Evolutionary conservation across 1,284 basidiomycete genomes (phyloP).

Genomic region (Singerocomus rubriflavus): DNA sequence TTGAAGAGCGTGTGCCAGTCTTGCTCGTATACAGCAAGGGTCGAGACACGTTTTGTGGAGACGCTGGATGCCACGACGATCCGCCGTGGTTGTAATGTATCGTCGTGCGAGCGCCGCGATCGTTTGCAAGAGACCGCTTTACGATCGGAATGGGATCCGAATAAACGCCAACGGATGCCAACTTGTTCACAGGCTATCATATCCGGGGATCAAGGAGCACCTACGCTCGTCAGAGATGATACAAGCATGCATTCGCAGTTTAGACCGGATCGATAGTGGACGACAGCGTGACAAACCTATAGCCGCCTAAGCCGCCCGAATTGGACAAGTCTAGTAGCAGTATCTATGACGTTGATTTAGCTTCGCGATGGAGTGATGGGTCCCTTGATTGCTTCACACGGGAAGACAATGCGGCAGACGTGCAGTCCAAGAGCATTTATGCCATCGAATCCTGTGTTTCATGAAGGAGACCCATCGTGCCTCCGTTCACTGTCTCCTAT

Average conservation of each 20-base stretch:
- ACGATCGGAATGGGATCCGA: slow-evolving; percentile 10
- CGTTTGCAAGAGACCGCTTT: slow-evolving; percentile 6
- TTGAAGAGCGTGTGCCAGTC: slow-evolving; percentile 5
- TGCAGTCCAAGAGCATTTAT: slow-evolving; percentile 15
- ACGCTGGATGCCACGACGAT: slow-evolving; percentile 21
- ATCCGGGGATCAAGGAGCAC: not conserved
- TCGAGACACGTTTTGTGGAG: slow-evolving; percentile 26
- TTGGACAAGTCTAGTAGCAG: slow-evolving; percentile 1
- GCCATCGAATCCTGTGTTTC: slow-evolving; percentile 20
- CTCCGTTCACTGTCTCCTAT: slow-evolving; percentile 11
- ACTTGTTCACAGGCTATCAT: not conserved
- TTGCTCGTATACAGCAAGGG: slow-evolving; percentile 30
- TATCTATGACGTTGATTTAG: slow-evolving; percentile 21
- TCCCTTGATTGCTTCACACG: slow-evolving; percentile 8
- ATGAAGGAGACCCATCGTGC: slow-evolving; percentile 9
- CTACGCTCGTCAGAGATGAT: not conserved
- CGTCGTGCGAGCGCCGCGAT: slow-evolving; percentile 9
- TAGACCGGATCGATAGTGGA: not conserved
- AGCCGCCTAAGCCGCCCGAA: slow-evolving; percentile 1
- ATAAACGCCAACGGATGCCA: slow-evolving; percentile 7
- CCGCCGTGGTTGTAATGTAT: slow-evolving; percentile 21
- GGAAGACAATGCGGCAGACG: slow-evolving; percentile 29
- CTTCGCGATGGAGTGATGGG: slow-evolving; percentile 18
- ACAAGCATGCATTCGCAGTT: not conserved
- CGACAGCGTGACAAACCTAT: slow-evolving; percentile 1